Percentiles rank a stretch among this genome's conserved stretches.
Conservation (phyloP, 2,329 filamentous ascomycete species). For the Pseudovirgaria hyperparasitica region DNA sequence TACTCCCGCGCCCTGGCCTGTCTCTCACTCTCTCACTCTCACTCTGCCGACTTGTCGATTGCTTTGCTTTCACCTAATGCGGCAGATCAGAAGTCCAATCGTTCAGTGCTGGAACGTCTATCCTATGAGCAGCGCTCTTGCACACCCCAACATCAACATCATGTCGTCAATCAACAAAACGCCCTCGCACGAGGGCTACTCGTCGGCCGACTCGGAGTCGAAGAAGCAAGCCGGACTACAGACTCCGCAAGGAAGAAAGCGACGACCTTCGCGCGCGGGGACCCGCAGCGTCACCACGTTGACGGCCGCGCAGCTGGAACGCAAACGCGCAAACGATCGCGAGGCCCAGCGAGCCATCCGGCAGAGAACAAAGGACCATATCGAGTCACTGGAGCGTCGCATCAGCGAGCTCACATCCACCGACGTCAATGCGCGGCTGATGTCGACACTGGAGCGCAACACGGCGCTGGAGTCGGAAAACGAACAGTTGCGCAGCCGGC, state of each 20-base stretch:
- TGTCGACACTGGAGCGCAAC: conserved; percentile 40
- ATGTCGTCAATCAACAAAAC: conserved; percentile 23
- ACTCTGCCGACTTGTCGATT: not conserved
- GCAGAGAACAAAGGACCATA: conserved; percentile 46
- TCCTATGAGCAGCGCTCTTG: conserved; percentile 22
- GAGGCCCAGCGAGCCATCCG: conserved; percentile 48
- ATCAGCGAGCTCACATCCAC: conserved; percentile 38
- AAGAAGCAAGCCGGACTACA: conserved; percentile 14
- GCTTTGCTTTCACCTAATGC: no score
- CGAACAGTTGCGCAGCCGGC: conserved; percentile 35
- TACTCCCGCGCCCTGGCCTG: no score
- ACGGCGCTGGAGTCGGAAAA: conserved; percentile 43
- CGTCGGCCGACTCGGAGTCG: conserved; percentile 22
- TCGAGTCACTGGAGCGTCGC: conserved; percentile 42
- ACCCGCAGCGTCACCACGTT: conserved; percentile 45
- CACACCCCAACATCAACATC: conserved; percentile 16
- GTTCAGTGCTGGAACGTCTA: conserved; percentile 23
- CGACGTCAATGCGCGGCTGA: conserved; percentile 31
- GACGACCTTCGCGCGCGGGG: conserved; percentile 40
- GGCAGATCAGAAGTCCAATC: conserved; percentile 5
- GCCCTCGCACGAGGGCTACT: conserved; percentile 24
- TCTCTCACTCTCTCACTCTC: no score
- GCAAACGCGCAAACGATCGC: conserved; percentile 47
- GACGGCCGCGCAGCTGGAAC: conserved; percentile 44
- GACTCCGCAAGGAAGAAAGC: conserved; percentile 28